Evolutionary conservation across 2,329 filamentous ascomycete species (phyloP).

Genomic region (Cercospora canescens): DNA sequence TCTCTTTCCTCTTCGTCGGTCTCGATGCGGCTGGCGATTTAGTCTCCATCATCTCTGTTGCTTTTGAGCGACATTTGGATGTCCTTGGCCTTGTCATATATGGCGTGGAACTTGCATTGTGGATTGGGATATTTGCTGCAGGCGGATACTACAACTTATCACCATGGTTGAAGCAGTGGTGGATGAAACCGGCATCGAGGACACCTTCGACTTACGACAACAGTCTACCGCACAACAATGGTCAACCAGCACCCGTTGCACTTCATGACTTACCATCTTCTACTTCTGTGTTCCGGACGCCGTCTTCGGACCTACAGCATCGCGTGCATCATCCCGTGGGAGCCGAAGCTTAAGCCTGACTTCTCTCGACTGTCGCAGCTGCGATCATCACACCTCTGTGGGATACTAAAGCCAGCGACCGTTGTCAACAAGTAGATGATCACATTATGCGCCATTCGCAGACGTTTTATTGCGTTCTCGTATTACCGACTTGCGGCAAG

Average conservation of each 20-base stretch:
- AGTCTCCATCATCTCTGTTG: slow-evolving; percentile 64
- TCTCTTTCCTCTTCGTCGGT: slow-evolving; percentile 70
- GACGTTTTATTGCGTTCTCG: not conserved
- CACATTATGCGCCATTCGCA: not conserved
- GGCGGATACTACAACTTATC: slow-evolving; percentile 65
- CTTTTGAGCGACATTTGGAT: slow-evolving; percentile 61
- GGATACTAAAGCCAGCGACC: not conserved
- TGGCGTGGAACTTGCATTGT: slow-evolving; percentile 63
- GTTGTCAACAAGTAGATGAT: not conserved
- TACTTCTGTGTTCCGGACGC: slow-evolving; percentile 64
- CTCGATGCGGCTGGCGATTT: slow-evolving; percentile 70
- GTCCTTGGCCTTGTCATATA: slow-evolving; percentile 67
- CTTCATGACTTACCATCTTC: slow-evolving; percentile 58
- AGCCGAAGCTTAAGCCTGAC: not conserved
- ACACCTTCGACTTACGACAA: not conserved
- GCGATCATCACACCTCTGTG: too few species aligned
- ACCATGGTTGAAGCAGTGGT: slow-evolving; percentile 54
- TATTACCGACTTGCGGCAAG: not conserved
- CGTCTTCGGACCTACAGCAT: slow-evolving; percentile 43
- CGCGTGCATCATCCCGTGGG: slow-evolving; percentile 17
- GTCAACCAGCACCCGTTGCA: slow-evolving; percentile 32
- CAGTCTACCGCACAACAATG: not conserved
- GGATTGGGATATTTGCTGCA: slow-evolving; percentile 66
- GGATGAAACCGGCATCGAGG: slow-evolving; percentile 1
- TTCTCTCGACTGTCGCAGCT: too few species aligned